A percentile compares a stretch with the other conserved stretches of the same genome.
Conservation (phyloP, 2,329 filamentous ascomycete genomes). For the Dothideomycetidae sp. region DNA sequence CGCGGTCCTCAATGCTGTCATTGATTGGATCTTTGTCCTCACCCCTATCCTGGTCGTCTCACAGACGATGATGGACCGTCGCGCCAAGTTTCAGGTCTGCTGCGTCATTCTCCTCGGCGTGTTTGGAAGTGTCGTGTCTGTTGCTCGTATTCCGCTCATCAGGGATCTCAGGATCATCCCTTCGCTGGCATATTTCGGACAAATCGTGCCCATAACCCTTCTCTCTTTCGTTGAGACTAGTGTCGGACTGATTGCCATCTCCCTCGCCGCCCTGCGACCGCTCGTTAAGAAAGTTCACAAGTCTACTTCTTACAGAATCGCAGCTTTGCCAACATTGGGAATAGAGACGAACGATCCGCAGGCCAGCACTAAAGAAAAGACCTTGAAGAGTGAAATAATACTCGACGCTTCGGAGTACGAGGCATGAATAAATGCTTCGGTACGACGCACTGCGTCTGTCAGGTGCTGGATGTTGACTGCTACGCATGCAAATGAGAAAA, state of each 20-base stretch:
- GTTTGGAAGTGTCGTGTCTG: conserved; percentile 2
- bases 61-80: conserved; percentile 1
- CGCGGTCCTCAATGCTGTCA: conserved; percentile 1
- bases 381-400: no score
- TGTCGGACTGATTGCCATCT: conserved; percentile 5
- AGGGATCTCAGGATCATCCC: not conserved
- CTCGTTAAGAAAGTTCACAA: conserved; percentile 1
- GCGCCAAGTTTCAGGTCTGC: conserved; percentile 1
- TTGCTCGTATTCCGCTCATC: conserved; percentile 5
- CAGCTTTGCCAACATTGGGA: no score
- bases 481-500: no score
- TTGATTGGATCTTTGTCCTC: conserved; percentile 5
- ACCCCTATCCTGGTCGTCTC: conserved; percentile 3
- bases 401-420: no score
- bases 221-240: conserved; percentile 4
- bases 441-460: no score
- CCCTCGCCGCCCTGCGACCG: conserved; percentile 2
- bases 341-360: no score
- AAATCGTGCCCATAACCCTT: not conserved
- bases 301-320: no score
- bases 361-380: no score
- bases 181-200: not conserved
- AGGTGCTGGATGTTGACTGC: no score
- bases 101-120: conserved; percentile 3
- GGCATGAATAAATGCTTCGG: no score